phyloP scores from a whole-genome alignment of 208 protist genomes.

The Leishmania lainsoni region DNA sequence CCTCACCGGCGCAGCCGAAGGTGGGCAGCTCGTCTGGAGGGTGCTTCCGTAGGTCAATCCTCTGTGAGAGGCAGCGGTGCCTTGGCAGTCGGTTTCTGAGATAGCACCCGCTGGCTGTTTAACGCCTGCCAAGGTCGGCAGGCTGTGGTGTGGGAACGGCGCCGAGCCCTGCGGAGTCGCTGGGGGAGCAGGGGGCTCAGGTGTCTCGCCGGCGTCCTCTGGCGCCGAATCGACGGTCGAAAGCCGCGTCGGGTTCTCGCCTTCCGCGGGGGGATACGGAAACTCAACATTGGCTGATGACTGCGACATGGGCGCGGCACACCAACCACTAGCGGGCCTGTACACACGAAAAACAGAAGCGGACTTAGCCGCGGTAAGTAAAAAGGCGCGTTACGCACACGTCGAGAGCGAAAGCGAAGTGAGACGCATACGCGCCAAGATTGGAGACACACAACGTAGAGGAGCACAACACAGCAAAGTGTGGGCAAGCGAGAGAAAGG shows the following conservation, averaged over 20 bases:
- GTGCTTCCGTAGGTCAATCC: neutral
- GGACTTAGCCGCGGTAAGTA: neutral
- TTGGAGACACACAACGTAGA: neutral
- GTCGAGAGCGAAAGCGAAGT: neutral
- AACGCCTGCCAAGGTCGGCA: neutral
- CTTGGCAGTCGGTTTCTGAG: neutral
- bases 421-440: neutral
- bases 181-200: neutral
- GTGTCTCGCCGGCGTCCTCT: neutral
- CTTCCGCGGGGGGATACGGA: neutral
- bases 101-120: neutral
- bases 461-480: no score
- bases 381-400: neutral
- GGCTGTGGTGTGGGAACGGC: neutral
- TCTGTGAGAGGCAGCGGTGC: neutral
- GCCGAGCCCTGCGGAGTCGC: neutral
- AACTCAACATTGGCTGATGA: neutral
- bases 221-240: neutral
- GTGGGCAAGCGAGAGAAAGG: neutral
- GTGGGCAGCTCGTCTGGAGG: neutral
- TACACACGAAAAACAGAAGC: neutral
- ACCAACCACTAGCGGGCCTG: neutral
- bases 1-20: neutral
- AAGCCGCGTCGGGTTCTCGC: neutral
- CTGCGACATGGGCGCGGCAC: neutral